phyloP scores from a whole-genome alignment of 352 stramenopile species.

The Peronosclerospora sorghi region DNA sequence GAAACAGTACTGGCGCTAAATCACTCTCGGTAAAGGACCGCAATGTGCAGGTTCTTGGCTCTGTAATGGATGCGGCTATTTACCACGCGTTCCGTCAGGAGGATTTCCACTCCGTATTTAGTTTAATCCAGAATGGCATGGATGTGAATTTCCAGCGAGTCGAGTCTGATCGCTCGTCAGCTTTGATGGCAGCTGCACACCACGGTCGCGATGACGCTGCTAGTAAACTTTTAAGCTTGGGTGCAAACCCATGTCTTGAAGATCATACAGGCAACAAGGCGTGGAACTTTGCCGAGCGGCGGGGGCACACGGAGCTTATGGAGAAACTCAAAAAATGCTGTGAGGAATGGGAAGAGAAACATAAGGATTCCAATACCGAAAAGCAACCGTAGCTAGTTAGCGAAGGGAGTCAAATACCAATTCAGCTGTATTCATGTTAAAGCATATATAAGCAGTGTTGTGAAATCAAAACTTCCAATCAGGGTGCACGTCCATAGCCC shows the following conservation, averaged over 20 bases:
- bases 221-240: conserved; percentile 47
- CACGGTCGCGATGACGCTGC: conserved; percentile 68
- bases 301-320: conserved; percentile 50
- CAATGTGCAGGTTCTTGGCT: conserved; percentile 69
- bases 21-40: conserved; percentile 55
- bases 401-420: too few relatives aligned
- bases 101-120: conserved; percentile 75
- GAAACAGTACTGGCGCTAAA: conserved; percentile 11
- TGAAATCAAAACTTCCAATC: conserved; percentile 90
- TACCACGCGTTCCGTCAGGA: conserved; percentile 68
- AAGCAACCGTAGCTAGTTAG: conserved; percentile 5
- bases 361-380: conserved; percentile 12
- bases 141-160: conserved; percentile 80
- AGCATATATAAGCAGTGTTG: too few relatives aligned
- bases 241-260: conserved; percentile 49
- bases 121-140: conserved; percentile 71
- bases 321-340: conserved; percentile 59
- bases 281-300: conserved; percentile 61
- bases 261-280: conserved; percentile 45
- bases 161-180: conserved; percentile 62
- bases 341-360: conserved; percentile 42
- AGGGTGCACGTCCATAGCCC: conserved; percentile 96
- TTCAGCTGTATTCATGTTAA: too few relatives aligned
- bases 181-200: conserved; percentile 69
- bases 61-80: conserved; percentile 74